phyloP scores from a whole-genome alignment of 352 stramenopile species.

The Discostella stelligera region DNA sequence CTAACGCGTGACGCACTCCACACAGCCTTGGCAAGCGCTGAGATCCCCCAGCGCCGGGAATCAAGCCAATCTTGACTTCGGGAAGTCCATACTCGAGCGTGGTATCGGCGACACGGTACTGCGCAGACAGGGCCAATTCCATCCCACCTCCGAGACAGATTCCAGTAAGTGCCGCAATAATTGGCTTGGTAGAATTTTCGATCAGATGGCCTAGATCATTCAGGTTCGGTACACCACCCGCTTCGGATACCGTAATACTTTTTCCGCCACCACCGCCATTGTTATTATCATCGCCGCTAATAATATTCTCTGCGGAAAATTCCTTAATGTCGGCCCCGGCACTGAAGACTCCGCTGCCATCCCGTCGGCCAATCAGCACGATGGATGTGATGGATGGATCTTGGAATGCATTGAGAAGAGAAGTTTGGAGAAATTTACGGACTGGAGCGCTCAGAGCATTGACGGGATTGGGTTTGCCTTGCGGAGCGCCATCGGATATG shows the following conservation, averaged over 20 bases:
- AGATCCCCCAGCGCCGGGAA: constrained; percentile 92
- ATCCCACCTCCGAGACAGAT: constrained; percentile 74
- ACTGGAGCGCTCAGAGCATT: constrained; percentile 60
- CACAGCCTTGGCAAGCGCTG: constrained; percentile 93
- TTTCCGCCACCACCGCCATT: constrained; percentile 20
- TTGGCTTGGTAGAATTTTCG: constrained; percentile 74
- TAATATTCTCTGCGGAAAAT: constrained; percentile 71
- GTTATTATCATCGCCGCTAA: constrained; percentile 33
- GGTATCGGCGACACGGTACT: constrained; percentile 89
- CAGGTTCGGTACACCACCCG: constrained; percentile 81
- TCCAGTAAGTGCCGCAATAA: constrained; percentile 77
- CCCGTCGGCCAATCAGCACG: constrained; percentile 90
- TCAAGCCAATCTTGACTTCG: constrained; percentile 93
- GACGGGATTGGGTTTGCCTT: constrained; percentile 48
- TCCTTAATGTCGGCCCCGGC: constrained; percentile 95
- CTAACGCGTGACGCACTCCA: constrained; percentile 86
- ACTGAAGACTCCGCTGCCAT: constrained; percentile 86
- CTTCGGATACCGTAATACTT: constrained; percentile 88
- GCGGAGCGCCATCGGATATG: constrained; percentile 36
- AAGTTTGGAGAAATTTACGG: constrained; percentile 42
- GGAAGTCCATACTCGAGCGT: constrained; percentile 91
- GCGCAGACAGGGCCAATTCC: constrained; percentile 92
- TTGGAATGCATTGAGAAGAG: constrained; percentile 43
- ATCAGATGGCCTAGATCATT: constrained; percentile 89
- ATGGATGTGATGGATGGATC: constrained; percentile 75